Evolutionary conservation across 2,329 filamentous ascomycete genomes (phyloP), one percentile per base, ranked within the genome.

Genomic region (Ophiostoma sp.): DNA sequence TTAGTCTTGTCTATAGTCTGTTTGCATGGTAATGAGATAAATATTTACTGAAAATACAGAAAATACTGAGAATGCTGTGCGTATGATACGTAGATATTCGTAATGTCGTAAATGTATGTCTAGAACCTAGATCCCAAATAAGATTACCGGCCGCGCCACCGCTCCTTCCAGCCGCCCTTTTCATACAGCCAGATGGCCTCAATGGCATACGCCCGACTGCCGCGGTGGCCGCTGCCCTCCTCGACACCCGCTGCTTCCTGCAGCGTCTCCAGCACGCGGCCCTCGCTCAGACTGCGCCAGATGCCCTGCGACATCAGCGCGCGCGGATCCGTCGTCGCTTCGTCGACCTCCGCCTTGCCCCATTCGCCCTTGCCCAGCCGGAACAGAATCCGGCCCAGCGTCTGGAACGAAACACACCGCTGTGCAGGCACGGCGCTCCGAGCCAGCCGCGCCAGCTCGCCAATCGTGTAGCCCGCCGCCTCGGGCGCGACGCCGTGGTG

Each of bases 401-500:
- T 94, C 79, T 97, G 94, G 79, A 93, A 97, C 0, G 95, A 93
- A 72, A 98, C 86, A 76, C 95, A 97, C 13, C 94, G 83, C 81
- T 99, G 95, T 0, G 91, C 90, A 0, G 95, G 87, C 27, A 97
- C 92, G 0, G 89, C 88, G 70, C 92, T 96, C 44, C 94, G 86
- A 4, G 92, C 89, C 1, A 97, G 84, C 41, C 90, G 87, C 1
- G 93, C 89, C 1, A 99, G 83, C 79, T 99, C 95, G 0, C 89
- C 87, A 39, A 99, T 86, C 0, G 95, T 98, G 79, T 99, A 99
- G 0, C 95, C 95, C 0, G 95, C 95, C 1, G 94, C 92, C 79
- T 96, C 93, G 20, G 95, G 95, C 1, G 94, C 94, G 71, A 94
- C 88, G 73, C 91, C 93, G 78, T 99, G 95, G 79, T 99, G 94